Evolutionary conservation across 495 filamentous ascomycete species (phyloP).

Genomic region (Thozetella sp.): DNA sequence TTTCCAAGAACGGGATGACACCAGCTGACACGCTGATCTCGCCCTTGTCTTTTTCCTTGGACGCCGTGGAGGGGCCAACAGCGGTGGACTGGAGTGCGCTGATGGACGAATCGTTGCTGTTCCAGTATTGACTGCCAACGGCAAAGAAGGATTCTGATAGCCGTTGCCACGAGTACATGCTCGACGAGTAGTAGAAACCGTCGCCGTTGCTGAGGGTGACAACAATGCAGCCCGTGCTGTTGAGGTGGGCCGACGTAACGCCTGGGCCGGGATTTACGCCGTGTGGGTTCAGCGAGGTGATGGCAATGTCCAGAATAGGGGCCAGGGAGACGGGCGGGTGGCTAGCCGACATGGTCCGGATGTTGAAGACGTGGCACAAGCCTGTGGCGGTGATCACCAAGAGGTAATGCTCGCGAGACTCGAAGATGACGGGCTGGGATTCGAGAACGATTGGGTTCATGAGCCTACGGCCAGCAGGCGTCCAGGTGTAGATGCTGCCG

Average conservation of each 20-base stretch:
- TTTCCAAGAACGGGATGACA: slow-evolving; percentile 89
- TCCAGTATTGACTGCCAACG: slow-evolving; percentile 97
- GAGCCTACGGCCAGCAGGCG: slow-evolving; percentile 86
- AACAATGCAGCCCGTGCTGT: slow-evolving; percentile 80
- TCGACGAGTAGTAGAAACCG: slow-evolving; percentile 82
- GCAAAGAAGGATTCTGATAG: slow-evolving; percentile 98
- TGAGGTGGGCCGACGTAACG: slow-evolving; percentile 87
- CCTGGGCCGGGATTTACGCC: slow-evolving; percentile 75
- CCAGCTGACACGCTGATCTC: slow-evolving; percentile 80
- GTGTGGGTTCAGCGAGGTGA: slow-evolving; percentile 60
- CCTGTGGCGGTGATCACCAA: slow-evolving; percentile 87
- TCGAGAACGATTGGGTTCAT: slow-evolving; percentile 85
- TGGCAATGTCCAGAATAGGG: slow-evolving; percentile 85
- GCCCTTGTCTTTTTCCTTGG: slow-evolving; percentile 34
- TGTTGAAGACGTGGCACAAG: slow-evolving; percentile 91
- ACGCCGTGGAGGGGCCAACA: slow-evolving; percentile 44
- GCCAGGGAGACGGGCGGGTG: slow-evolving; percentile 91
- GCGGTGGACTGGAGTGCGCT: slow-evolving; percentile 75
- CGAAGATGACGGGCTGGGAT: slow-evolving; percentile 90
- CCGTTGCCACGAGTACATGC: slow-evolving; percentile 91
- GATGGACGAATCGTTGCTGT: slow-evolving; percentile 84
- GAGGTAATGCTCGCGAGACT: slow-evolving; percentile 86
- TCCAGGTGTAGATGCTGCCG: slow-evolving; percentile 91
- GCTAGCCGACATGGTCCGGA: slow-evolving; percentile 78
- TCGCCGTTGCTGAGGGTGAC: slow-evolving; percentile 91